Percentiles rank a stretch among this genome's conserved stretches.
phyloP scores from a whole-genome alignment of 768 basidiomycete genomes.

The Pisolithus marmoratus region DNA sequence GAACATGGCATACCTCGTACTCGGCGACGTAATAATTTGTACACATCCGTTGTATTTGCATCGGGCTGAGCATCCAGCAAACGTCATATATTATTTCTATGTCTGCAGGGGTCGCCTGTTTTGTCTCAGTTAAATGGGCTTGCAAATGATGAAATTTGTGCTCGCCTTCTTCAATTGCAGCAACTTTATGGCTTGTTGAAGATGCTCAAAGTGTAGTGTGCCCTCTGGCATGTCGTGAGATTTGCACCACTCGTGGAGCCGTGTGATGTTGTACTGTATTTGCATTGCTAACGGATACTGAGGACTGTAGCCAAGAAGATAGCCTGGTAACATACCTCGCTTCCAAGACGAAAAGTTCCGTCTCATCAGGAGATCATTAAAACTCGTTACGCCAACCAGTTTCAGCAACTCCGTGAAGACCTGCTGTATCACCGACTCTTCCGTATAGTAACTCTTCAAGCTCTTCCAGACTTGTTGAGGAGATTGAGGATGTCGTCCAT shows the following conservation, averaged over 20 bases:
- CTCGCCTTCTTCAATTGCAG: conserved; percentile 93
- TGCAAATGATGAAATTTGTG: background rate
- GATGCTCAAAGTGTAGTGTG: conserved; percentile 92
- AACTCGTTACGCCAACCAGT: conserved; percentile 92
- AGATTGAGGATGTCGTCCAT: conserved; percentile 99
- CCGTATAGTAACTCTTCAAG: conserved; percentile 97
- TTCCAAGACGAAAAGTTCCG: conserved; percentile 99
- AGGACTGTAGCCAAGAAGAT: background rate
- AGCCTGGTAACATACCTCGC: conserved; percentile 57
- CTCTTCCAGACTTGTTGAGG: conserved; percentile 97
- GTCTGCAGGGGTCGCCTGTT: conserved; percentile 83
- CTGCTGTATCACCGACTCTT: conserved; percentile 94
- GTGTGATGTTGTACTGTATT: conserved; percentile 99
- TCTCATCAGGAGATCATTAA: conserved; percentile 97
- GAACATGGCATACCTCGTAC: conserved; percentile 69
- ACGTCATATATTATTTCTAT: conserved; percentile 99
- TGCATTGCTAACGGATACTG: conserved; percentile 76
- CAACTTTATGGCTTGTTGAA: conserved; percentile 99
- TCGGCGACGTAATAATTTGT: conserved; percentile 98
- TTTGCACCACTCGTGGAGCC: conserved; percentile 99
- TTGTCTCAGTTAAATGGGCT: conserved; percentile 7
- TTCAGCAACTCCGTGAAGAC: conserved; percentile 93
- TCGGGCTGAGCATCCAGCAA: conserved; percentile 99
- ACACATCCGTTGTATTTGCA: conserved; percentile 99
- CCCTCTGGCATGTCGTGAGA: conserved; percentile 99